Evolutionary conservation across 257 asterid genomes (phyloP).

Genomic region (Solanum clarkiae): DNA sequence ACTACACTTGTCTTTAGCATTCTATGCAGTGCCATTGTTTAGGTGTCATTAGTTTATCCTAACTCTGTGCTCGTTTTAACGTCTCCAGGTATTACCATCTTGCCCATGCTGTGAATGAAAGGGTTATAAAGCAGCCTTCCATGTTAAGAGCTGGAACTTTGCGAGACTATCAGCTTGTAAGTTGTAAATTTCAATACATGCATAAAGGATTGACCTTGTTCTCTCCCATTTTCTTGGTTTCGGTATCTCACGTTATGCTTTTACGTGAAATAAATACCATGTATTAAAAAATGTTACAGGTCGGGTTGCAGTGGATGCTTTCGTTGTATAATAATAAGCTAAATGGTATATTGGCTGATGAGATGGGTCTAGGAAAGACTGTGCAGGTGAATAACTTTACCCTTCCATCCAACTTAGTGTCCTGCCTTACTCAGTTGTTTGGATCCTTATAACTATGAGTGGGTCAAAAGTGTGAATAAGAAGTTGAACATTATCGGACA

Average conservation of each 20-base stretch:
- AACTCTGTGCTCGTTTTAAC: neutral
- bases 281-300: slow-evolving; percentile 44
- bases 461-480: neutral
- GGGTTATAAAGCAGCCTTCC: slow-evolving; percentile 89
- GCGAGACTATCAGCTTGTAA: slow-evolving; percentile 94
- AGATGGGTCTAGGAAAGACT: slow-evolving; percentile 99
- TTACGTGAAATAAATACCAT: neutral
- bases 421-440: neutral
- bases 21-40: neutral
- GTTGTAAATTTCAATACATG: slow-evolving; percentile 17
- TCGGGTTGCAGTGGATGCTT: slow-evolving; percentile 99
- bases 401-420: neutral
- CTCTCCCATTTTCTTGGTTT: neutral
- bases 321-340: slow-evolving; percentile 91
- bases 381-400: slow-evolving; percentile 57
- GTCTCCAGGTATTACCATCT: slow-evolving; percentile 77
- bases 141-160: slow-evolving; percentile 91
- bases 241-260: neutral
- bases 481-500: neutral
- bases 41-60: neutral
- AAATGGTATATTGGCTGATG: slow-evolving; percentile 99
- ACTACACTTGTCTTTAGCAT: neutral
- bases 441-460: neutral
- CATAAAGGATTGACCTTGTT: neutral
- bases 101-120: slow-evolving; percentile 98